Evolutionary conservation across 2,329 filamentous ascomycete genomes (phyloP), one percentile per base, ranked within the genome.

Genomic region (Claviceps arundinis): DNA sequence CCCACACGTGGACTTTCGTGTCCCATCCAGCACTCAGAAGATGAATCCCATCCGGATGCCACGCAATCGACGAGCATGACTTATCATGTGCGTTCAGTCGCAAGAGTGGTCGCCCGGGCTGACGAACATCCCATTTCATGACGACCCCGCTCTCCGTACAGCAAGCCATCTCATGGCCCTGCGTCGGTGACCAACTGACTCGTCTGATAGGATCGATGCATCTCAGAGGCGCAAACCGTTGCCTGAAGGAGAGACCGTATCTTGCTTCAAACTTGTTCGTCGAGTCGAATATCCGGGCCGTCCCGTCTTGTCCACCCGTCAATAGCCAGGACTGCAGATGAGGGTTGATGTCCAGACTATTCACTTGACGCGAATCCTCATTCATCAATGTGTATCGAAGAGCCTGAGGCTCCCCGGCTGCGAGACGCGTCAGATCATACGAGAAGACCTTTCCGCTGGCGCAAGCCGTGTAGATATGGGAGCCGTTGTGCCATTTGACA

Each of bases 31-130:
- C 80, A 56, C 80, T 85, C 48, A 82, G 73, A 11, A 85, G 66
- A 58, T 85, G 80, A n/a, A 76, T 72, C 14, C 82, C 82, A 60
- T 85, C 82, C 0, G 80, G 78, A 57, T 86, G 82, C 82, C 82
- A 86, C 3, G 78, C 74, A 44, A 84, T 77, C 0, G 78, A 73
- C 2, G 76, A 71, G 59, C 78, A 80, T 0, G 76, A 70, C 56
- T 76, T 80, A 52, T 81, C 77, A 59, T 84, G 81, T 0, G 77
- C 81, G 34, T 78, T 77, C 58, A 84, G 77, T 56, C 77, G 74
- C 48, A 84, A 61, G 13, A 81, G 59, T 1, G 80, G 80, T 9
- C 72, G 70, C 16, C 63, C 65, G 5, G 73, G 59, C 58, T 78
- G 79, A 6, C 80, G 72, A 4, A 81, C 72, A 62, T 84, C 81